Percentiles rank a stretch among this genome's conserved stretches.
phyloP scores from a whole-genome alignment of 2,329 filamentous ascomycete genomes.

The Colletotrichum melonis region DNA sequence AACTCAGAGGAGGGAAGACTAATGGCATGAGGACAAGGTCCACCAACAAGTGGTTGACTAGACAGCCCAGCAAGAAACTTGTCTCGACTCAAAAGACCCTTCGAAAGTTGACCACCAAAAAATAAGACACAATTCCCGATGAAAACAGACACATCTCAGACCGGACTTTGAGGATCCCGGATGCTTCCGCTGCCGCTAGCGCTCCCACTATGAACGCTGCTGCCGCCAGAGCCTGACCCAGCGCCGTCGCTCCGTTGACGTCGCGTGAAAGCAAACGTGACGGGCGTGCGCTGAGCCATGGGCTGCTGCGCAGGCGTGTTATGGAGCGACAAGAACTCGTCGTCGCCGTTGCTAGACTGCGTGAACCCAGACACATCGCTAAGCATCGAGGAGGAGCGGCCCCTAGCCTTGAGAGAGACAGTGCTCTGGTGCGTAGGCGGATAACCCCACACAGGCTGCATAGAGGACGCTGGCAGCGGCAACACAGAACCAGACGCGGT shows the following conservation, averaged over 20 bases:
- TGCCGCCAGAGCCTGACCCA: constrained; percentile 34
- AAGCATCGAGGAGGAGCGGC: constrained; percentile 74
- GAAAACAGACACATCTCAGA: constrained; percentile 35
- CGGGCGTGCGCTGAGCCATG: constrained; percentile 36
- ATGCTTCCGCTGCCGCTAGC: constrained; percentile 61
- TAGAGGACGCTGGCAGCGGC: constrained; percentile 43
- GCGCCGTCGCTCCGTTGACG: constrained; percentile 31
- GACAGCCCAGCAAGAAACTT: constrained; percentile 14
- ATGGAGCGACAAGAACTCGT: constrained; percentile 43
- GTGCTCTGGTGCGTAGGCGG: constrained; percentile 40
- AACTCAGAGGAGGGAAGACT: not conserved
- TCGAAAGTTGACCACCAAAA: constrained; percentile 21
- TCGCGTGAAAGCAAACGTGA: constrained; percentile 34
- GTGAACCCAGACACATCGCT: constrained; percentile 76
- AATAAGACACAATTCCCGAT: constrained; percentile 7
- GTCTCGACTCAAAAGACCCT: not conserved
- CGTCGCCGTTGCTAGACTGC: constrained; percentile 67
- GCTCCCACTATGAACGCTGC: constrained; percentile 50
- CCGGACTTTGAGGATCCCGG: constrained; percentile 64
- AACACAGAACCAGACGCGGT: constrained; percentile 43
- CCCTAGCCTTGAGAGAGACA: constrained; percentile 57
- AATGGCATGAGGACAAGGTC: not conserved
- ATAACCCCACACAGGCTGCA: constrained; percentile 36
- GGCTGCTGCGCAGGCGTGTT: constrained; percentile 38
- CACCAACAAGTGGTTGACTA: not conserved